Percentiles rank a stretch among this genome's conserved stretches.
These are phyloP conservation scores for Leucocoprinus birnbaumii DNA, from an alignment of 768 basidiomycete genomes.

Conservation along the genomic window DNA sequence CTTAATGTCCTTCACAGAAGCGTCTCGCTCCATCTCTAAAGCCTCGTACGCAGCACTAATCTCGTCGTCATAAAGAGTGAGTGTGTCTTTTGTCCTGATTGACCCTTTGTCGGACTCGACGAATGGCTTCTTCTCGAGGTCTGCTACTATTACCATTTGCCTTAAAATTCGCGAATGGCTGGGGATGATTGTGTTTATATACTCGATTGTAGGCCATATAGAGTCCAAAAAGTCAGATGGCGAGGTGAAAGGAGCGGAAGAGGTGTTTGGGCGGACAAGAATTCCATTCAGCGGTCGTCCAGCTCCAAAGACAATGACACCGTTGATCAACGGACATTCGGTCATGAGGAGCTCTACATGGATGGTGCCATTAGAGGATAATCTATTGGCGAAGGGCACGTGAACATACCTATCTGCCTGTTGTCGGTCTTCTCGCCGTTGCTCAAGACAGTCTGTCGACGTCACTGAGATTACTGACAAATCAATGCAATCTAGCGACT, in stretches of 20 bases:
- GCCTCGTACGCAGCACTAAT: slow-evolving; percentile 21
- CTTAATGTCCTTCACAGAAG: background rate
- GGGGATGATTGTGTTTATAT: slow-evolving; percentile 21
- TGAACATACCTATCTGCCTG: slow-evolving; percentile 20
- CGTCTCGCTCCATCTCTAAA: slow-evolving; percentile 6
- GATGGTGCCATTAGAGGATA: background rate
- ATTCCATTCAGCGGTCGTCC: slow-evolving; percentile 22
- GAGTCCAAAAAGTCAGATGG: slow-evolving; percentile 13
- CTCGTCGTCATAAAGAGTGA: slow-evolving; percentile 21
- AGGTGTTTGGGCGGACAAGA: slow-evolving; percentile 14
- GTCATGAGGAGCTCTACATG: slow-evolving; percentile 18
- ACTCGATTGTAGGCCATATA: slow-evolving; percentile 20
- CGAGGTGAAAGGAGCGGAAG: background rate
- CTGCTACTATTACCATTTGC: slow-evolving; percentile 21
- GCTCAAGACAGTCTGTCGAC: slow-evolving; percentile 24
- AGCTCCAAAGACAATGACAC: slow-evolving; percentile 21
- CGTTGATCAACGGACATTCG: slow-evolving; percentile 17
- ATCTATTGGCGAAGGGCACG: background rate
- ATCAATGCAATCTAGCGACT: background rate
- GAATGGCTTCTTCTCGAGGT: slow-evolving; percentile 17
- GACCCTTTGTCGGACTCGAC: slow-evolving; percentile 22
- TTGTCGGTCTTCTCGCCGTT: slow-evolving; percentile 29
- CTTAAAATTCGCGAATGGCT: slow-evolving; percentile 23
- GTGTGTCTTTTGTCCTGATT: slow-evolving; percentile 16
- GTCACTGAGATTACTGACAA: background rate